A percentile compares a stretch with the other conserved stretches of the same genome.
phyloP scores from a whole-genome alignment of 768 basidiomycete genomes.

The Pulveroboletus sp. region DNA sequence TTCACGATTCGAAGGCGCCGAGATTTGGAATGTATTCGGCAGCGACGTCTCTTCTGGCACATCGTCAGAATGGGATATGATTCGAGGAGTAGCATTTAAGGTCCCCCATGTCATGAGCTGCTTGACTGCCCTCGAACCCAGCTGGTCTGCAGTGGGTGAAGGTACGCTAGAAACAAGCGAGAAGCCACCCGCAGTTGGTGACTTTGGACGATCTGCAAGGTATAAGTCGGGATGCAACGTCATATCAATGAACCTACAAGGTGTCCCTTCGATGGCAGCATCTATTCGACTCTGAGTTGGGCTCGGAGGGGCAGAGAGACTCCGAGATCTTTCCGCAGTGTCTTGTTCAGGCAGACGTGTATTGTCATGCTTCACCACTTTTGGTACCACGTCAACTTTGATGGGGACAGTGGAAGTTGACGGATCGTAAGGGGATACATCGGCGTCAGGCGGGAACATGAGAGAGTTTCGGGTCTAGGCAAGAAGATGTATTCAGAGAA shows the following conservation, averaged over 20 bases:
- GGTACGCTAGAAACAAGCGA: conserved; percentile 83
- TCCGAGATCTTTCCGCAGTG: conserved; percentile 39
- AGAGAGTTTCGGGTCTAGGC: conserved; percentile 85
- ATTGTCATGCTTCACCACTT: conserved; percentile 71
- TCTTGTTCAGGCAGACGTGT: conserved; percentile 82
- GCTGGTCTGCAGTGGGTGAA: conserved; percentile 78
- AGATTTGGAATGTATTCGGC: conserved; percentile 71
- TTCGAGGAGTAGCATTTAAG: conserved; percentile 85
- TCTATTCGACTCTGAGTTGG: conserved; percentile 88
- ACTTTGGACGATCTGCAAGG: conserved; percentile 57
- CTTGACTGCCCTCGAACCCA: conserved; percentile 81
- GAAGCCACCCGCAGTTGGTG: conserved; percentile 56
- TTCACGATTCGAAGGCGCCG: conserved; percentile 77
- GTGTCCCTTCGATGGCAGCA: conserved; percentile 90
- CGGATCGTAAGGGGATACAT: conserved; percentile 73
- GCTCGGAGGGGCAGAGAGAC: conserved; percentile 68
- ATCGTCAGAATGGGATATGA: conserved; percentile 67
- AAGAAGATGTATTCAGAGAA: background rate
- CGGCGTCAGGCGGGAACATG: conserved; percentile 94
- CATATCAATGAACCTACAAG: conserved; percentile 56
- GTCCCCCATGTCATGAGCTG: conserved; percentile 99
- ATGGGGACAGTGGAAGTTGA: conserved; percentile 29
- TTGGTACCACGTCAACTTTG: conserved; percentile 44
- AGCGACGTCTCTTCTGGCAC: conserved; percentile 40
- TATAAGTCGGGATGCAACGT: conserved; percentile 8